phyloP scores from a whole-genome alignment of 2,329 filamentous ascomycete species.

The Fusarium secorum region DNA sequence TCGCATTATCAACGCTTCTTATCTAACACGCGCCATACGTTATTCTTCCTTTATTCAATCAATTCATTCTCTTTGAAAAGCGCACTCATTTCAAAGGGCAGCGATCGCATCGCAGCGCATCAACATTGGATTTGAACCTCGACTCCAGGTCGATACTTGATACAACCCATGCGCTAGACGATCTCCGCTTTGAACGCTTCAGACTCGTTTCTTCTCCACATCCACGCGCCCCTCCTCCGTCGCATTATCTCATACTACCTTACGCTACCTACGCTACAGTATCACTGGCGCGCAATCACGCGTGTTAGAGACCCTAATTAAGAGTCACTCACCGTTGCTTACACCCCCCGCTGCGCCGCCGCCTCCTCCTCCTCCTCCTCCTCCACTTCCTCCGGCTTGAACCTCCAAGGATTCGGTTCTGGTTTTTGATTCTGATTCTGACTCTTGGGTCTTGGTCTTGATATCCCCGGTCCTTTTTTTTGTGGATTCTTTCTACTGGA shows the following conservation, averaged over 20 bases:
- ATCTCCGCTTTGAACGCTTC: constrained; percentile 33
- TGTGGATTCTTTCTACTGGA: constrained; percentile 22
- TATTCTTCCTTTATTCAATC: not conserved
- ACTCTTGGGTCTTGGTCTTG: constrained; percentile 14
- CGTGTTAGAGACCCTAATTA: constrained; percentile 14
- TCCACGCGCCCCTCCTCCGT: constrained; percentile 38
- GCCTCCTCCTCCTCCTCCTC: constrained; percentile 11
- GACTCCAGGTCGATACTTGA: constrained; percentile 17
- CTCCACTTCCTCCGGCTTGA: constrained; percentile 30
- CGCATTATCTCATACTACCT: constrained; percentile 37
- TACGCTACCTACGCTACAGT: constrained; percentile 3
- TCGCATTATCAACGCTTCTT: constrained; percentile 2
- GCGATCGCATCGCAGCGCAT: constrained; percentile 22
- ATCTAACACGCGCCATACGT: not conserved
- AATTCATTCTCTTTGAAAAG: constrained; percentile 8
- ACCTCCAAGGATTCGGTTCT: not conserved
- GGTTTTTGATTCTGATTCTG: constrained; percentile 9
- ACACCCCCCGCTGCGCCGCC: constrained; percentile 34
- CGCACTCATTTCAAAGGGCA: constrained; percentile 8
- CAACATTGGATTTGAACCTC: constrained; percentile 26
- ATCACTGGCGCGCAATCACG: constrained; percentile 30
- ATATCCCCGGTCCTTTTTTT: constrained; percentile 23
- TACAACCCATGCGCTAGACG: constrained; percentile 27
- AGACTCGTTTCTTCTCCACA: constrained; percentile 40
- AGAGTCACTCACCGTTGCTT: constrained; percentile 31